Evolutionary conservation across 495 filamentous ascomycete genomes (phyloP), one percentile per base, ranked within the genome.

Genomic region (Penicillium parvum): DNA sequence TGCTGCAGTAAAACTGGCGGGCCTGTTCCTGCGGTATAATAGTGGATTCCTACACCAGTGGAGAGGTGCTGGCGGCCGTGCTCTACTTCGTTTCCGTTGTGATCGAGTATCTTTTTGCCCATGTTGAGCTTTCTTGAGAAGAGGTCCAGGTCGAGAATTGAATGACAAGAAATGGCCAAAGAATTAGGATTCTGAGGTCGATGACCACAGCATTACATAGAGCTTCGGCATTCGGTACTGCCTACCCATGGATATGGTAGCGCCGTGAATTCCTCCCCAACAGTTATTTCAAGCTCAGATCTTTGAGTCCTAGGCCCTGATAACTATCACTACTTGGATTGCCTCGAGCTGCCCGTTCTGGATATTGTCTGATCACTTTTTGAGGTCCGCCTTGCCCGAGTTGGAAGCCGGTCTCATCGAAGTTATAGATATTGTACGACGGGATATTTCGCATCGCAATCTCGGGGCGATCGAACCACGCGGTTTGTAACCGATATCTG

Each of bases 31-130:
- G 30, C 30, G 12, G 30, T 25, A 9, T 25, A 43, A 19, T 5
- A 8, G 14, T 16, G 19, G 12, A 15, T 5, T 20, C 29, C 11
- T 40, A 28, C 15, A 6, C 21, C 23, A 29, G 22, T 25, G 5
- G 22, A 25, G 5, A 25, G 9, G 9, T 15, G 30, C 5, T 5
- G 5, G 5, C 22, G 5, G 5, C 22, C 22, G 22, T 25, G 22
- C 9, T 25, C 22, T 5, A 25, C 22, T 5, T 5, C 5, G 22
- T 25, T 25, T 9, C 9, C 9, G 5, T 5, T 9, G 9, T 25
- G 55, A 45, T 72, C 47, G 10, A 74, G 32, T 12, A 59, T 46
- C 11, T 37, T 44, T 21, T 32, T 12, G 0, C 22, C 22, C 22
- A 25, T 58, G n/a, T n/a, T n/a, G n/a, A n/a, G n/a, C n/a, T n/a